Percentiles rank a stretch among this genome's conserved stretches.
Conservation (phyloP, 2,329 filamentous ascomycete genomes). For the Colletotrichum ledebouriae region DNA sequence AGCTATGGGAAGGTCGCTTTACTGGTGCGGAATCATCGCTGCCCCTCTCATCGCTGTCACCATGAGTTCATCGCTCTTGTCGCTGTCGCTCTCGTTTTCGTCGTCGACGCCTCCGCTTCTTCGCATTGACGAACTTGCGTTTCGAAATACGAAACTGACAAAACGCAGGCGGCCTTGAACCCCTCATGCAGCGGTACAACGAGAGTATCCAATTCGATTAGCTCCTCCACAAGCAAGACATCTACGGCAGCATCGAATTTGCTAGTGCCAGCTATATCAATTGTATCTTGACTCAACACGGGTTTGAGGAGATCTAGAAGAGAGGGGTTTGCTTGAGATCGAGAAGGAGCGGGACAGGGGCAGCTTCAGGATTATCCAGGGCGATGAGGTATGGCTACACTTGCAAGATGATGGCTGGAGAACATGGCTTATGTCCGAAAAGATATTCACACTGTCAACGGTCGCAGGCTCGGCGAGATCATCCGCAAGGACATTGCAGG, state of each 20-base stretch:
- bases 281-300: slow-evolving; percentile 78
- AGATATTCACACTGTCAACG: slow-evolving; percentile 68
- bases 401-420: too few species aligned
- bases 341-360: slow-evolving; percentile 66
- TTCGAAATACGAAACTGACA: slow-evolving; percentile 45
- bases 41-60: background rate
- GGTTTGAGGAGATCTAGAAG: slow-evolving; percentile 80
- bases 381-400: slow-evolving; percentile 27
- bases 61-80: background rate
- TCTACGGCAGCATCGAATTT: slow-evolving; percentile 84
- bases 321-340: slow-evolving; percentile 74
- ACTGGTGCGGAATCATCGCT: slow-evolving; percentile 47
- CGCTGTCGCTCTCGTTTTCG: too few species aligned
- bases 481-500: slow-evolving; percentile 78
- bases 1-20: slow-evolving; percentile 60
- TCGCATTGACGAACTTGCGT: background rate
- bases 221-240: slow-evolving; percentile 83
- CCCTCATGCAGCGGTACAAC: slow-evolving; percentile 89
- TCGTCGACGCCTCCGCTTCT: background rate
- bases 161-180: slow-evolving; percentile 79
- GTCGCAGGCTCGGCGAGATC: slow-evolving; percentile 73
- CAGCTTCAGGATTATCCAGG: slow-evolving; percentile 65
- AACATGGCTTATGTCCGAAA: too few species aligned
- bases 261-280: slow-evolving; percentile 83
- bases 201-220: slow-evolving; percentile 84